A percentile compares a stretch with the other conserved stretches of the same genome.
Evolutionary conservation across 176 grass and related monocot genomes (phyloP).

Genomic region (Carex littledalei): DNA sequence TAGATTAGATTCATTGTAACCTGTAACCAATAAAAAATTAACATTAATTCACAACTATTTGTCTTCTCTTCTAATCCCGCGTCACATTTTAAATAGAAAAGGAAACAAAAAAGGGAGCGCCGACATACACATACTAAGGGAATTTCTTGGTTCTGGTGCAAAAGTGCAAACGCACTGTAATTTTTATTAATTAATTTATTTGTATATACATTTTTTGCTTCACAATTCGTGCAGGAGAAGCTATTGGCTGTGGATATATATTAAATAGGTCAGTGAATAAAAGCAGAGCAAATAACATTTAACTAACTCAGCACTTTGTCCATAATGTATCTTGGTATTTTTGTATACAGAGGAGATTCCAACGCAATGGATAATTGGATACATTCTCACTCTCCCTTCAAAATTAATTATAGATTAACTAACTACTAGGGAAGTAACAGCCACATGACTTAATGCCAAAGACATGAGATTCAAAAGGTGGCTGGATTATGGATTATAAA

Average conservation of each 20-base stretch:
- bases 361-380: background rate
- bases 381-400: background rate
- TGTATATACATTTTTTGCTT: background rate
- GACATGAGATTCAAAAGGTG: too few species aligned
- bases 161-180: background rate
- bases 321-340: background rate
- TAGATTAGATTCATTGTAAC: background rate
- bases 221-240: background rate
- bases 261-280: background rate
- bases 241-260: background rate
- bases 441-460: too few species aligned
- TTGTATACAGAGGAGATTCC: background rate
- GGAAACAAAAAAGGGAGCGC: background rate
- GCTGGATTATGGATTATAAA: too few species aligned
- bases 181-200: background rate
- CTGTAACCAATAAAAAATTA: background rate
- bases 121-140: background rate
- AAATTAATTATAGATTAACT: background rate
- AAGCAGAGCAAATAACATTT: background rate
- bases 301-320: background rate
- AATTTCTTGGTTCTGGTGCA: conserved; percentile 2
- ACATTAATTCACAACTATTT: background rate
- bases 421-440: background rate
- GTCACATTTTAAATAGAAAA: background rate
- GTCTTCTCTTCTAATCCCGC: background rate